Conservation (phyloP, 495 filamentous ascomycete genomes). For the Aspergillus campestris region DNA sequence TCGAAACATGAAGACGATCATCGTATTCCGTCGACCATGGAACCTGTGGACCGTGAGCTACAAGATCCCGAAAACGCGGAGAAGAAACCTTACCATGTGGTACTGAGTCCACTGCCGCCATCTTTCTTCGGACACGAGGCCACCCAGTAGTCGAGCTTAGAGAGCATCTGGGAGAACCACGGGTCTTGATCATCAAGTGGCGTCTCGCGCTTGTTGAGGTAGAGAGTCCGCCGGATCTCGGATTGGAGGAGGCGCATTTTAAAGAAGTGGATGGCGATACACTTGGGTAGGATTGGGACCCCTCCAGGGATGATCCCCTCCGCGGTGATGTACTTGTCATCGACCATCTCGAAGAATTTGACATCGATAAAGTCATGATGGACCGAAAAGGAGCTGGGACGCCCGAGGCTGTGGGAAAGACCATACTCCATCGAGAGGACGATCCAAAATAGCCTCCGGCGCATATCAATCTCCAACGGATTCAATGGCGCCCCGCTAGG, state of each 20-base stretch:
- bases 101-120: constrained; percentile 54
- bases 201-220: constrained; percentile 65
- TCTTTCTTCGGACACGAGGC: constrained; percentile 51
- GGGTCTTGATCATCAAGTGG: constrained; percentile 69
- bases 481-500: constrained; percentile 41
- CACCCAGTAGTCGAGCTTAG: constrained; percentile 68
- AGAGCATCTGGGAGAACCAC: constrained; percentile 76
- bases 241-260: constrained; percentile 83
- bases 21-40: constrained; percentile 65
- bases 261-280: constrained; percentile 83
- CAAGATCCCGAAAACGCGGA: constrained; percentile 1
- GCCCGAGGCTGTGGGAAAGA: constrained; percentile 74
- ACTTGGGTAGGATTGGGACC: constrained; percentile 64
- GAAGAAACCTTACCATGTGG: constrained; percentile 44
- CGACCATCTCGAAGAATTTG: constrained; percentile 65
- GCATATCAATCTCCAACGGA: constrained; percentile 74
- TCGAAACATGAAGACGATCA: constrained; percentile 74
- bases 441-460: constrained; percentile 78
- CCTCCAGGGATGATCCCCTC: constrained; percentile 61
- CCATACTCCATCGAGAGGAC: constrained; percentile 79
- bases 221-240: constrained; percentile 76
- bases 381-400: constrained; percentile 74
- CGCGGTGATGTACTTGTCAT: constrained; percentile 73
- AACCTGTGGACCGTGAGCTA: constrained; percentile 47
- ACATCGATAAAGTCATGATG: constrained; percentile 73